Conservation (phyloP, 805 yeast species). For the Starmerella stigmatis region DNA sequence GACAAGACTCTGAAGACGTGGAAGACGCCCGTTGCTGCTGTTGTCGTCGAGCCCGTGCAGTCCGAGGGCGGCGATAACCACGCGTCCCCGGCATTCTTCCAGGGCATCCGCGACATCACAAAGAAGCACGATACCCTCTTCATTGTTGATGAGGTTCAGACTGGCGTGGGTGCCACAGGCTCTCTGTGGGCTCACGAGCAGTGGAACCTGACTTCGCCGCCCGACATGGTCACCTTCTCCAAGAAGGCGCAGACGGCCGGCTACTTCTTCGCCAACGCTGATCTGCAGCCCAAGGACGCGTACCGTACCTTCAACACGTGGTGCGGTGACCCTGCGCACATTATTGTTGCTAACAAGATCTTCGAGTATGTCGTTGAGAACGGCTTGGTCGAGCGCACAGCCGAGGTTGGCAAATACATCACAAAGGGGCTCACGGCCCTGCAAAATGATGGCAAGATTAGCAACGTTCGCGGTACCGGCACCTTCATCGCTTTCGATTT, state of each 20-base stretch:
- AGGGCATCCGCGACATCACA: conserved; percentile 68
- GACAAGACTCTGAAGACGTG: conserved; percentile 59
- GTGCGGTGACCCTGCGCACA: conserved; percentile 85
- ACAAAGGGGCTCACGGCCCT: conserved; percentile 45
- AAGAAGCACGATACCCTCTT: conserved; percentile 56
- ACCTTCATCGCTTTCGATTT: conserved; percentile 78
- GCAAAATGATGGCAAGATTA: conserved; percentile 42
- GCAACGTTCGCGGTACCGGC: conserved; percentile 65
- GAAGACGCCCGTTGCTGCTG: conserved; percentile 74
- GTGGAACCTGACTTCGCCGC: conserved; percentile 61
- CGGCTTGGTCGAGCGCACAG: conserved; percentile 47
- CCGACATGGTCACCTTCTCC: conserved; percentile 78
- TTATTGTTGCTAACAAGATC: conserved; percentile 65
- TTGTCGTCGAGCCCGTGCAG: conserved; percentile 83
- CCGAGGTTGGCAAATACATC: conserved; percentile 57
- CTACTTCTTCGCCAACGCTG: conserved; percentile 66
- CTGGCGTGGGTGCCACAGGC: conserved; percentile 86
- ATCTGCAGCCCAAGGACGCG: conserved; percentile 61
- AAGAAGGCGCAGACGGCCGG: conserved; percentile 88
- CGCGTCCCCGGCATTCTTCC: conserved; percentile 68
- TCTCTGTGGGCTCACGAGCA: conserved; percentile 82
- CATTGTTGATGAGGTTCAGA: conserved; percentile 81
- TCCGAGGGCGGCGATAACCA: conserved; percentile 91
- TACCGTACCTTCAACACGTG: conserved; percentile 88
- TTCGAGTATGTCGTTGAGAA: conserved; percentile 52